Conservation (phyloP, 2,329 filamentous ascomycete species). For the Phialophora chinensis region DNA sequence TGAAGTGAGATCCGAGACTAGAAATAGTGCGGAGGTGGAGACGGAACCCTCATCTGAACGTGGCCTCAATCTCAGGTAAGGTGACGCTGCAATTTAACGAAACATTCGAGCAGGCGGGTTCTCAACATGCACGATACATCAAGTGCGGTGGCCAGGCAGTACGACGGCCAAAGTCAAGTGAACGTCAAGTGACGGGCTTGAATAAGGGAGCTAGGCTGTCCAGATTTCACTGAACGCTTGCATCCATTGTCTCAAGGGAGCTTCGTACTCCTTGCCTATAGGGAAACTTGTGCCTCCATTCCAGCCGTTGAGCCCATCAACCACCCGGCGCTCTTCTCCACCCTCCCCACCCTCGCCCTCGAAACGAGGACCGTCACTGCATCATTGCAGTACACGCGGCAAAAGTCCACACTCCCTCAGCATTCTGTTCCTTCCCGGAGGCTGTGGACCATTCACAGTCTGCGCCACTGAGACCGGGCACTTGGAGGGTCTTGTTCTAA, state of each 20-base stretch:
- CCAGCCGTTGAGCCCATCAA: background rate
- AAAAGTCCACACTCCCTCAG: background rate
- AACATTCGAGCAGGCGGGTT: background rate
- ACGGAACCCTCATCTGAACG: background rate
- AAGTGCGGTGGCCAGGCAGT: background rate
- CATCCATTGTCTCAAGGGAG: background rate
- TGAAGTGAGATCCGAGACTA: background rate
- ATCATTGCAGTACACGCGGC: background rate
- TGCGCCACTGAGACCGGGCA: conserved; percentile 7
- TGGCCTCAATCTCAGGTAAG: background rate
- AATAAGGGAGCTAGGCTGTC: background rate
- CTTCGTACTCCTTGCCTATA: conserved; percentile 1
- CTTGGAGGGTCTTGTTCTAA: conserved; percentile 21
- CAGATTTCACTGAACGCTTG: background rate
- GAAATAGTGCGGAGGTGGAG: conserved; percentile 13
- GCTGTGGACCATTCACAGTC: conserved; percentile 10
- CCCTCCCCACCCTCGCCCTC: background rate
- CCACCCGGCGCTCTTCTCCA: background rate
- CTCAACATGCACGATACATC: background rate
- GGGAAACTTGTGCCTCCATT: background rate
- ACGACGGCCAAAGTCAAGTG: background rate
- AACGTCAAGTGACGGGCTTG: background rate
- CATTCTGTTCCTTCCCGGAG: conserved; percentile 8
- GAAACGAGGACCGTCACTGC: background rate
- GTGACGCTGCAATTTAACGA: conserved; percentile 3